Conservation (phyloP, 345 rosid species). For the Bruguiera sexangula region DNA sequence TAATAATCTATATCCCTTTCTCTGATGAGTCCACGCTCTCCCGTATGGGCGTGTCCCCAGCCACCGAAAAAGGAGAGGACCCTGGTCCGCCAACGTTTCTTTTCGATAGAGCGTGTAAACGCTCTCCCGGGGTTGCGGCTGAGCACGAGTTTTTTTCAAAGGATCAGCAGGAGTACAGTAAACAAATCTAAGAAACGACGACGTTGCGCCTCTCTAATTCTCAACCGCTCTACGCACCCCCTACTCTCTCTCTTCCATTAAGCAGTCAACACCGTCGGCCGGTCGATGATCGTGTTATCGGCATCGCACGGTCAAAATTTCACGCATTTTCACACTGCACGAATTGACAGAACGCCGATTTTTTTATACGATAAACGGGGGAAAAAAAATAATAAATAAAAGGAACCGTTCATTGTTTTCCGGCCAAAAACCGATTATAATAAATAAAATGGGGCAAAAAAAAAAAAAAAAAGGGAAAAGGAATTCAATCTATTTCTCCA, state of each 20-base stretch:
- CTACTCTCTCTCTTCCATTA: not conserved
- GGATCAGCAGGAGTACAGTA: not conserved
- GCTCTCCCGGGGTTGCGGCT: not conserved
- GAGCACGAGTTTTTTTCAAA: not conserved
- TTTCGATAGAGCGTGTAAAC: not conserved
- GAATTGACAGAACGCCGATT: no score
- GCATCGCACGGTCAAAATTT: not conserved
- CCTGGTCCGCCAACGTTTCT: not conserved
- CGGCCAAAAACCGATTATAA: not conserved
- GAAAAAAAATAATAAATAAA: no score
- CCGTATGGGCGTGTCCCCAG: not conserved
- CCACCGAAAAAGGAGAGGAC: not conserved
- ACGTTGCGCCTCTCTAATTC: not conserved
- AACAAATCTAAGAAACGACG: constrained; percentile 8
- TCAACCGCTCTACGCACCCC: not conserved
- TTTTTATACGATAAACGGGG: no score
- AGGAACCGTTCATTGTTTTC: no score
- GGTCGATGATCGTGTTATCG: not conserved
- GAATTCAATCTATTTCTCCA: not conserved
- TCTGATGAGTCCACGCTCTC: not conserved
- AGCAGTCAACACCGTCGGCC: not conserved
- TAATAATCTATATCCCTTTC: not conserved
- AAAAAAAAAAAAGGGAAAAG: not conserved
- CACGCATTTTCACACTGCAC: not conserved
- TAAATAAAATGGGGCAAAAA: not conserved